Evolutionary conservation across 768 basidiomycete species (phyloP), one percentile per base, ranked within the genome.

Genomic region (Porphyrellus cyaneotinctus): DNA sequence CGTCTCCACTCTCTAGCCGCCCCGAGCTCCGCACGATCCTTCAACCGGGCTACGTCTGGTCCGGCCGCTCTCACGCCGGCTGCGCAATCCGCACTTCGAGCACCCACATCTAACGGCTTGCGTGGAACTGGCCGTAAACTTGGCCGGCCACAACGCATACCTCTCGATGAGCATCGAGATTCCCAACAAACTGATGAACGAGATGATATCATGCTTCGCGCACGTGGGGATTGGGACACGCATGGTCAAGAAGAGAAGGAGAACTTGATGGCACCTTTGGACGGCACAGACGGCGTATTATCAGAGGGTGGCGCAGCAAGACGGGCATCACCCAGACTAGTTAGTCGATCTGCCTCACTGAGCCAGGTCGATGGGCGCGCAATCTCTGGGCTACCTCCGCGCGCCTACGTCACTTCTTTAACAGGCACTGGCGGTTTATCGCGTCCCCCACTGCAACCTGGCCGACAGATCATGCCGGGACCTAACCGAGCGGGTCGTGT

Each of bases 11-110:
- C 57, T 39, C 33, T 43, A 31, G 41, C 62, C 15, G 61, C 61
- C 24, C 46, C 56, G 48, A 55, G 15, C 12, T 50, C 68, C 7
- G 62, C 71, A 11, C 78, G 88, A 45, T 80, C 81, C 7, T 84
- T 90, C 61, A 79, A 82, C 56, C 85, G 88, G 56, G 78, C 82
- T 35, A 75, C 78, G 3, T 91, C 88, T 11, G 83, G 80, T 26
- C 81, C 87, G 11, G 71, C 76, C 47, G 62, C 63, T 33, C 61
- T 61, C 43, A 73, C 65, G 4, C 69, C 61, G 15, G 69, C 60
- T 12, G 54, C 70, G 2, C 68, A 67, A 53, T 51, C 64, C 18
- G 48, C 68, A 24, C 52, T 59, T 23, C 64, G 69, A 38, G 67
- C 61, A 2, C 70, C 69, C 4, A 37, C 55, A 15, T 72, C 69